These are phyloP conservation scores for Taiozyma onychis DNA, from an alignment of 1,139 yeast species.

Conservation along the genomic window DNA sequence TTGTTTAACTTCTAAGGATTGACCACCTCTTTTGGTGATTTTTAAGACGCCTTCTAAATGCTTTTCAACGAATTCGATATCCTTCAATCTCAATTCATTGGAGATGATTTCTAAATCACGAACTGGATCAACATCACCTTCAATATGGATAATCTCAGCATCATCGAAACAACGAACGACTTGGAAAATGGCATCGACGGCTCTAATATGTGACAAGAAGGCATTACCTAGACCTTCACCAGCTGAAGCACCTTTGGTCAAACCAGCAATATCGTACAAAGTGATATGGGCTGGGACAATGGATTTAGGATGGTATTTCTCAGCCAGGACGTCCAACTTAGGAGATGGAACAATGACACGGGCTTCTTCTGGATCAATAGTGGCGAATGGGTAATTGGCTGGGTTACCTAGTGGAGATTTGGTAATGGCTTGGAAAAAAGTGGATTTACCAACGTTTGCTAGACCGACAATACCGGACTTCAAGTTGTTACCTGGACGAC, in stretches of 20 bases:
- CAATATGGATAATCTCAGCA: constrained; percentile 95
- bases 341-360: constrained; percentile 94
- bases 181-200: constrained; percentile 97
- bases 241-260: constrained; percentile 93
- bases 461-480: constrained; percentile 96
- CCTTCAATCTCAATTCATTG: constrained; percentile 92
- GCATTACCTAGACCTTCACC: constrained; percentile 99
- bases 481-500: constrained; percentile 97
- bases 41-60: constrained; percentile 86
- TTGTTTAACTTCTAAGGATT: constrained; percentile 90
- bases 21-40: constrained; percentile 91
- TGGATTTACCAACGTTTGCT: constrained; percentile 96
- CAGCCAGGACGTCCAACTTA: constrained; percentile 72
- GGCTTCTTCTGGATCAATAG: constrained; percentile 99
- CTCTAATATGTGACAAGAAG: constrained; percentile 94
- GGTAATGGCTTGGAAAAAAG: constrained; percentile 82
- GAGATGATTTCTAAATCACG: constrained; percentile 91
- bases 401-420: constrained; percentile 95
- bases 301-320: constrained; percentile 73
- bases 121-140: constrained; percentile 95
- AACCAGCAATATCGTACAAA: constrained; percentile 95
- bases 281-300: constrained; percentile 93
- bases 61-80: constrained; percentile 89
- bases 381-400: constrained; percentile 97
- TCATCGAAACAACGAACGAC: constrained; percentile 98